These are phyloP conservation scores for Delphinella strobiligena DNA, from an alignment of 2,329 filamentous ascomycete genomes.

Conservation along the genomic window DNA sequence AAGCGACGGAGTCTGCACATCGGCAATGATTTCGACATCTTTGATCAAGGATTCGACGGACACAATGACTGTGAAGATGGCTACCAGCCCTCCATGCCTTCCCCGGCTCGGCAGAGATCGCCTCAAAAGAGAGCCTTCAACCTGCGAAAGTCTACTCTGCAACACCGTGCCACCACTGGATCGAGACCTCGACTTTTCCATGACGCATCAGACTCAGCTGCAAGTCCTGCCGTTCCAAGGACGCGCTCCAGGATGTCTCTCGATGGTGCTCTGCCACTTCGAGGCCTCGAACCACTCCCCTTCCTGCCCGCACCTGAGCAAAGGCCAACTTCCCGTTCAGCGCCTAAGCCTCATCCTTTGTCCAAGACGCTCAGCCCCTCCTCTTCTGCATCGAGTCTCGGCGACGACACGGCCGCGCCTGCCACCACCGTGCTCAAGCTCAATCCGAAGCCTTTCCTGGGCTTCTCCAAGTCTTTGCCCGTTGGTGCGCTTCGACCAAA, in stretches of 20 bases:
- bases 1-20: slow-evolving; percentile 84
- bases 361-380: slow-evolving; percentile 80
- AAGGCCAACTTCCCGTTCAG: slow-evolving; percentile 20
- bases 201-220: slow-evolving; percentile 17
- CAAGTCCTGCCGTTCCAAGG: slow-evolving; percentile 10
- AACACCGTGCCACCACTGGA: slow-evolving; percentile 57
- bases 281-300: slow-evolving; percentile 47
- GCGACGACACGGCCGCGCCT: slow-evolving; percentile 47
- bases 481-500: slow-evolving; percentile 47
- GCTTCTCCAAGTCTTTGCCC: slow-evolving; percentile 68
- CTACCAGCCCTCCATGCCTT: slow-evolving; percentile 3
- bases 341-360: slow-evolving; percentile 58
- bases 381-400: slow-evolving; percentile 66
- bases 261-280: slow-evolving; percentile 62
- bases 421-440: slow-evolving; percentile 13
- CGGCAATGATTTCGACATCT: slow-evolving; percentile 49
- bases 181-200: slow-evolving; percentile 25
- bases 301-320: slow-evolving; percentile 21
- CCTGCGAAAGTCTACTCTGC: slow-evolving; percentile 73
- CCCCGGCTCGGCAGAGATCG: slow-evolving; percentile 14
- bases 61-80: slow-evolving; percentile 15
- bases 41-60: slow-evolving; percentile 51
- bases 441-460: slow-evolving; percentile 40
- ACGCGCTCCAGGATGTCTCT: slow-evolving; percentile 58
- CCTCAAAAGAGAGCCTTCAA: slow-evolving; percentile 22